Base-by-base conservation (phyloP, 2,329 filamentous ascomycete species). In the Zalaria sp. region DNA sequence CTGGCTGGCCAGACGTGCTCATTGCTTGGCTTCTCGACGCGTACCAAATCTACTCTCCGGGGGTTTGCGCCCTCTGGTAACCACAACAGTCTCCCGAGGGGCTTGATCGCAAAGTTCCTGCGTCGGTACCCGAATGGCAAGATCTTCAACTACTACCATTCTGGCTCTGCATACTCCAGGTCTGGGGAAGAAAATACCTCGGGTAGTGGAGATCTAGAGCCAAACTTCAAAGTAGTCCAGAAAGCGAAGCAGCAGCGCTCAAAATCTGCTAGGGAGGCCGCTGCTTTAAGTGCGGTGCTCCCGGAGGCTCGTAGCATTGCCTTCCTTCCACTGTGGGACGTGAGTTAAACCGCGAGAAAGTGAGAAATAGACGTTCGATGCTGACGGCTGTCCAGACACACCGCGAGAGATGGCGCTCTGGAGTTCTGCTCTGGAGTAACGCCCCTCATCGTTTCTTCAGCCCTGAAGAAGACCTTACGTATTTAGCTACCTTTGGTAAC, bases 311-410 rank as follows among this genome's bases (percentile, higher is more conserved):
- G 60, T 1, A 68, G 68, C 38, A 58, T 73, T 4, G 59, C 71
- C 3, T 72, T 73, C 43, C 54, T 72, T 4, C 69, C 70, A 0
- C 48, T 73, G 0, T 73, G 68, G 65, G 70, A 73, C 46, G 25
- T 25, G 26, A 27, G n/a, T n/a, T n/a, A n/a, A n/a, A n/a, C n/a
- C n/a, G n/a, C n/a, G n/a, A n/a, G n/a, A n/a, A n/a, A n/a, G n/a
- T n/a, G n/a, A n/a, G n/a, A n/a, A n/a, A n/a, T n/a, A n/a, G n/a
- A n/a, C n/a, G n/a, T n/a, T n/a, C n/a, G n/a, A n/a, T n/a, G n/a
- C n/a, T n/a, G n/a, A n/a, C n/a, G n/a, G n/a, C n/a, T n/a, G n/a
- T n/a, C n/a, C n/a, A n/a, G n/a, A n/a, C n/a, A n/a, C n/a, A 39
- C 39, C 43, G 7, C 26, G 37, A 34, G 10, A 40, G 39, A 35